Evolutionary conservation across 2,329 filamentous ascomycete genomes (phyloP), one percentile per base, ranked within the genome.

Genomic region (Passalora sequoiae): DNA sequence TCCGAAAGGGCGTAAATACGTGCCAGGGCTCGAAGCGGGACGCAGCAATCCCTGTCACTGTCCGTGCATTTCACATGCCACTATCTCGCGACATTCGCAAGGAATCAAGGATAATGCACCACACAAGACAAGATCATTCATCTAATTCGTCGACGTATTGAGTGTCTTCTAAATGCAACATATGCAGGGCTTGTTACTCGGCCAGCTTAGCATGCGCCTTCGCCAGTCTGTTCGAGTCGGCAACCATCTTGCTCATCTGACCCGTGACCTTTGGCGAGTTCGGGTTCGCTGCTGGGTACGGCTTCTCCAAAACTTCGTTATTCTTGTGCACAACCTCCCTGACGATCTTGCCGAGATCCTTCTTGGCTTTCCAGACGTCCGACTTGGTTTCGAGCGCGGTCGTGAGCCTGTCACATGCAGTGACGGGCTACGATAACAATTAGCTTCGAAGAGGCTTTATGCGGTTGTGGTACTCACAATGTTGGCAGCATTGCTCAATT

Each of bases 321-420:
- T 54, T 51, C 15, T 42, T 44, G 35, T 47, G 41, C 6, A 54
- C 43, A 10, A 49, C 46, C 46, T 54, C 45, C 37, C 51, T 54
- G 38, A 51, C 42, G n/a, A 54, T 54, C 49, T 54, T 51, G 4
- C 51, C 51, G 10, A 54, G 33, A 8, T 51, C 48, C 39, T 54
- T 47, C 29, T 54, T 38, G 6, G 33, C 24, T 10, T 44, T 49
- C 46, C 46, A 54, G 19, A 54, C 37, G 12, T 54, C 51, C 21
- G 36, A 20, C 29, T 54, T 54, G 15, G 51, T 49, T 35, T 49
- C 37, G 9, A 48, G 38, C 6, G 51, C 44, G 2, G 45, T 42
- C 7, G 49, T n/a, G 29, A 54, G 48, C 29, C 51, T 54, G 35
- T 49, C 45, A 8, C 27, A 36, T 13, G 51, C 51, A n/a, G 45